Base-by-base conservation (phyloP, 192 early-diverging fungal species). In the Ambispora gerdemannii region DNA sequence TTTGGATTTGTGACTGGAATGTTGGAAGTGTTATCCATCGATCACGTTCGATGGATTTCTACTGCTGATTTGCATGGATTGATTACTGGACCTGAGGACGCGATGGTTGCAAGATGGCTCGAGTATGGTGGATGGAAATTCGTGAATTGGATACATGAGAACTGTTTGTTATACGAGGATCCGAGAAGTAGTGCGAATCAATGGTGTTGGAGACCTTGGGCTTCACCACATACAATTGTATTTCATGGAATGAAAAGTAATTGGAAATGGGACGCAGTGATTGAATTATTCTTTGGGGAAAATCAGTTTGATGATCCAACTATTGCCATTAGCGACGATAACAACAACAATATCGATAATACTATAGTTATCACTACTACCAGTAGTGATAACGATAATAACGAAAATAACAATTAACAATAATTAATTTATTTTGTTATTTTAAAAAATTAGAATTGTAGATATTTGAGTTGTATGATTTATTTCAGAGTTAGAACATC, bases 31-130 rank as follows among this genome's bases (percentile, higher is more conserved):
- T 34, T 78, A 24, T 78, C 77, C 2, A 67, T 70, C 19, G 71
- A 78, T 49, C 52, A 76, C 8, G 61, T 62, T 0, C 50, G 63
- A 19, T 73, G 75, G 77, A 68, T 78, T 13, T 63, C 66, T 7
- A 71, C 34, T 7, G 31, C 70, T 38, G 52, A 60, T 4, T 47
- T 70, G 32, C 30, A 56, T 49, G 63, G n/a, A 15, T 71, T 72
- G 35, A 71, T 63, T 22, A 28, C 11, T 50, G 77, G 77, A 3
- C 60, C 62, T 27, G 77, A 78, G 27, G 77, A 78, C 70, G 67
- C 71, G 33, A 62, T 58, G 30, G 75, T 78, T 32, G 71, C 72
- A 66, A 63, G 71, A 30, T 78, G 77, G 77, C 66, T 78, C 20
- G 47, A 52, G 4, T 75, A 70, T 63, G 64, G 56, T 25, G 56